Conservation (phyloP, 106 monocot genomes). For the Dioscorea zingiberensis region DNA sequence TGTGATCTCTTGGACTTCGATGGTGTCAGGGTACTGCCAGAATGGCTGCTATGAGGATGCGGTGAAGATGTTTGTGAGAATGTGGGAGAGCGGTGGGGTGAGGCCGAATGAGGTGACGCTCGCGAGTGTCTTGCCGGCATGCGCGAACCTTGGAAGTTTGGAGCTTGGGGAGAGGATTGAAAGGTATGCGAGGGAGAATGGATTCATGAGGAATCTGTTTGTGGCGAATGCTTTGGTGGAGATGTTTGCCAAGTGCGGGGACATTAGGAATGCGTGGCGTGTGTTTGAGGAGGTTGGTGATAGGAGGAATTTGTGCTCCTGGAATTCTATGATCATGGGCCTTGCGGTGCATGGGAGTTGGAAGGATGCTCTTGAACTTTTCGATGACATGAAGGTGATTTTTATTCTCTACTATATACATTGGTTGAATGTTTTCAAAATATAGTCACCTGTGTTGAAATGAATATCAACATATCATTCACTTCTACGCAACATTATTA, state of each 20-base stretch:
- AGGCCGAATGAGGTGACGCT: conserved; percentile 70
- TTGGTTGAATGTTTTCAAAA: background rate
- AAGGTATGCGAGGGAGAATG: conserved; percentile 36
- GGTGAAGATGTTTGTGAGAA: conserved; percentile 32
- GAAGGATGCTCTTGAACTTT: conserved; percentile 46
- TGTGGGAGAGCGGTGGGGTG: conserved; percentile 40
- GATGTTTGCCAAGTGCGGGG: conserved; percentile 80
- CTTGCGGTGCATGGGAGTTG: conserved; percentile 62
- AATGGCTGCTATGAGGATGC: conserved; percentile 46
- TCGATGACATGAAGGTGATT: conserved; percentile 47
- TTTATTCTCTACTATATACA: background rate
- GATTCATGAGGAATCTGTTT: conserved; percentile 38
- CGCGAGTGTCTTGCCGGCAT: conserved; percentile 60
- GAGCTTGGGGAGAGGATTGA: conserved; percentile 60
- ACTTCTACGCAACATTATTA: too few relatives aligned
- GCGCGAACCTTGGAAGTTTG: conserved; percentile 52
- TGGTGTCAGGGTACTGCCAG: conserved; percentile 62
- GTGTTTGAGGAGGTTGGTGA: conserved; percentile 55
- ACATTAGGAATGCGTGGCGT: conserved; percentile 25
- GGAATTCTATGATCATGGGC: conserved; percentile 85
- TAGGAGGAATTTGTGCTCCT: conserved; percentile 52
- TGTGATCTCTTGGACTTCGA: conserved; percentile 67
- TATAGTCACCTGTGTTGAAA: background rate
- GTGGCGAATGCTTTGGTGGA: conserved; percentile 65
- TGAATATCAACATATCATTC: too few relatives aligned